Percentiles rank a stretch among this genome's conserved stretches.
Evolutionary conservation across 2,329 filamentous ascomycete genomes (phyloP).

Genomic region (Botrytis squamosa): DNA sequence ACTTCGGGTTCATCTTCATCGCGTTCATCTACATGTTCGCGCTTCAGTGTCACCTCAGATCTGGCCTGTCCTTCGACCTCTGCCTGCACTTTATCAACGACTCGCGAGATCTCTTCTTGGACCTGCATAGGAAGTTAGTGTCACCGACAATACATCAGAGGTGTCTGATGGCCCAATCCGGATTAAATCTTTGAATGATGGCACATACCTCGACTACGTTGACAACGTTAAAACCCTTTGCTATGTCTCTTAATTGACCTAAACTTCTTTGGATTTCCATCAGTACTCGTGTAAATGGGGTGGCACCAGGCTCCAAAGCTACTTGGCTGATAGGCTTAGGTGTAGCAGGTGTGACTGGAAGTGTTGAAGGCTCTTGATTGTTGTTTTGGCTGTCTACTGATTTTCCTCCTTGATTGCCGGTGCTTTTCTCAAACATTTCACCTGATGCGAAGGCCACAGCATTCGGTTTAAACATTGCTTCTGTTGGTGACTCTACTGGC

Average conservation of each 20-base stretch:
- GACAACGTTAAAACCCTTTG: background rate
- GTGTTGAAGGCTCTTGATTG: background rate
- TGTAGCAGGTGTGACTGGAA: background rate
- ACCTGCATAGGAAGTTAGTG: slow-evolving; percentile 1
- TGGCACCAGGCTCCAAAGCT: background rate
- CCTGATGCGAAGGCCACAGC: background rate
- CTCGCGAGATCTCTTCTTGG: background rate
- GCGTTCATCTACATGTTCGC: background rate
- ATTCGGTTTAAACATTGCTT: background rate
- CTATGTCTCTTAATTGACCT: slow-evolving; percentile 3
- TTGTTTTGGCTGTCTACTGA: background rate
- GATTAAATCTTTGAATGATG: background rate
- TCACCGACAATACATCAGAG: background rate
- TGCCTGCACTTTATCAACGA: background rate
- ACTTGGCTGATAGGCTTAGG: background rate
- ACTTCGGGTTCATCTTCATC: slow-evolving; percentile 17
- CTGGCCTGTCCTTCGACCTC: background rate
- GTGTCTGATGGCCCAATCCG: background rate
- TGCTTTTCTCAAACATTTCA: background rate
- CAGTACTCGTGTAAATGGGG: slow-evolving; percentile 4
- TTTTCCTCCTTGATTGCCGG: background rate
- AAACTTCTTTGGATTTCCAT: slow-evolving; percentile 9
- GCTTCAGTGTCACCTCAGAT: slow-evolving; percentile 5
- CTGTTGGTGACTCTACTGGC: background rate
- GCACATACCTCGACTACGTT: slow-evolving; percentile 11